Evolutionary conservation across 805 yeast genomes (phyloP), one percentile per base, ranked within the genome.

Genomic region (Barnettozyma sp.): DNA sequence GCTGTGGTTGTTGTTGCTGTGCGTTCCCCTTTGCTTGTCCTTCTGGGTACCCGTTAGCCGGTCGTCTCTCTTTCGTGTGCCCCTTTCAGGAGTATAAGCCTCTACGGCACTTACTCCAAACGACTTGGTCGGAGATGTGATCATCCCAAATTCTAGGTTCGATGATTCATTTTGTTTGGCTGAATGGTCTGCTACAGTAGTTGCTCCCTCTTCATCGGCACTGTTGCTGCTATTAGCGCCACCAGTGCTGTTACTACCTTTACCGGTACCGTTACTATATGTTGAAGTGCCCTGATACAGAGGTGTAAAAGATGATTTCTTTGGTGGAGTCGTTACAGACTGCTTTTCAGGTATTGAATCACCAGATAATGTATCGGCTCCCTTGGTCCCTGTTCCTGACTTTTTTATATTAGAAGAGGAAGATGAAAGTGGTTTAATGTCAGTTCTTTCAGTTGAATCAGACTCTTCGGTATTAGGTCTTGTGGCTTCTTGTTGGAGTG

Each of bases 71-170:
- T 45, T 49, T 15, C 43, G 44, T 6, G 52, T 41, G 5, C 79
- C 79, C 25, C 82, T 54, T 42, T 75, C 82, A 3, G 82, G 82
- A 0, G 84, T 76, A 45, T 72, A 73, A 5, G 81, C 78, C 46
- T 76, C 82, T 44, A 73, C 54, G n/a, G 77, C 71, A 21, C 68
- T 64, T 2, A 66, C 62, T 33, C 66, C 65, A 43, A 62, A 67
- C 6, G 70, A 62, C 40, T 69, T 69, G 1, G 61, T 54, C 11
- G 71, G 71, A 34, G 51, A 42, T 38, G 58, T 28, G 9, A 48
- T 43, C 44, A 49, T 37, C 8, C 50, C 52, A 30, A 43, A 46
- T n/a, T 46, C 54, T 39, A 41, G 30, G 37, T 43, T 44, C 12
- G 46, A 28, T 25, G 27, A 25, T 7, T 43, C 33, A 9, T 29